Conservation (phyloP, 2,329 filamentous ascomycete species). For the Elsinoe fawcettii region DNA sequence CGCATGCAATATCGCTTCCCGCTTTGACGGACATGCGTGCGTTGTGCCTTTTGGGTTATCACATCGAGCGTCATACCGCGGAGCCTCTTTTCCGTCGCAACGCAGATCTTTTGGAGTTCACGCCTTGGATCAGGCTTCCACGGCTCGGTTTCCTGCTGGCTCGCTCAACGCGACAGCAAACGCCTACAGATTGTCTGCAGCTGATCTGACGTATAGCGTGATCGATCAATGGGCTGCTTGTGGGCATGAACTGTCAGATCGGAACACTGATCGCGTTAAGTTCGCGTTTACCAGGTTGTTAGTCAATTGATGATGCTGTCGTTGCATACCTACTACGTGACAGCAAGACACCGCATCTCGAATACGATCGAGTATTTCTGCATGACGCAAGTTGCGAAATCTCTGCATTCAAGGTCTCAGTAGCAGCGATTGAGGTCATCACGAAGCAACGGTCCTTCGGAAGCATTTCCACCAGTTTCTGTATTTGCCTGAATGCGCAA, state of each 20-base stretch:
- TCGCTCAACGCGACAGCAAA: background rate
- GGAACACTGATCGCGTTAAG: background rate
- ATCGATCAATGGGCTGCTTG: background rate
- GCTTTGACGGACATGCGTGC: background rate
- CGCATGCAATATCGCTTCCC: background rate
- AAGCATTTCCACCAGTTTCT: too few species aligned
- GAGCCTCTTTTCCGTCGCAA: background rate
- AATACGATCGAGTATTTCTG: background rate
- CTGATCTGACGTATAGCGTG: background rate
- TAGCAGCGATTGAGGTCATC: too few species aligned
- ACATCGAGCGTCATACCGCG: slow-evolving; percentile 2
- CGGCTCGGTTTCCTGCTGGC: background rate
- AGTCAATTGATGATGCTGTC: background rate
- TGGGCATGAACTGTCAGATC: background rate
- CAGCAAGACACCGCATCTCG: background rate
- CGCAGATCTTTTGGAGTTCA: background rate
- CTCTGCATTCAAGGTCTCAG: background rate
- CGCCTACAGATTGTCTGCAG: background rate
- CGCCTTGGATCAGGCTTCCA: background rate
- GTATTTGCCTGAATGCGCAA: too few species aligned
- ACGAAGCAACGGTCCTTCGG: too few species aligned
- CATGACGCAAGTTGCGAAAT: background rate
- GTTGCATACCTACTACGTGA: too few species aligned
- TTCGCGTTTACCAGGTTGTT: background rate
- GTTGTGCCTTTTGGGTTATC: background rate